These are phyloP conservation scores for Suhomyces xylopsoci DNA, from an alignment of 805 yeast genomes.

Conservation along the genomic window DNA sequence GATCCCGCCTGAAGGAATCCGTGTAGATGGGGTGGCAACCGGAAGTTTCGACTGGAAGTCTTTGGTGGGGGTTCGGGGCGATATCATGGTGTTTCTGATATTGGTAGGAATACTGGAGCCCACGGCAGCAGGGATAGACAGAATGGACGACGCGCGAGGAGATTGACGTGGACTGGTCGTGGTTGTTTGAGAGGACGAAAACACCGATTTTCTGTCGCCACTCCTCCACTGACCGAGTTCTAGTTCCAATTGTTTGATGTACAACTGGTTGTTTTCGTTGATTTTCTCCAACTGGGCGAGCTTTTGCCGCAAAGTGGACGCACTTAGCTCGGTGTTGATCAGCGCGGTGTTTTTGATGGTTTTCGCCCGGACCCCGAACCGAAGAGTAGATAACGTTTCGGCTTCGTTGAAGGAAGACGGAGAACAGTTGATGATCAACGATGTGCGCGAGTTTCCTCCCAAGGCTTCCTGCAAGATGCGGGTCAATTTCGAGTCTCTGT, in stretches of 20 bases:
- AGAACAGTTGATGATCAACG: constrained; percentile 71
- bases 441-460: constrained; percentile 80
- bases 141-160: not conserved
- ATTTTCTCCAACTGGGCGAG: constrained; percentile 33
- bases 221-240: constrained; percentile 38
- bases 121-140: not conserved
- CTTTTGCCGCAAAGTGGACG: constrained; percentile 45
- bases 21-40: not conserved
- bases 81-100: constrained; percentile 7
- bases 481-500: constrained; percentile 75
- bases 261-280: constrained; percentile 26
- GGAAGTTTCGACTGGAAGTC: constrained; percentile 12
- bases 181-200: constrained; percentile 1
- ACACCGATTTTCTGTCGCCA: constrained; percentile 18
- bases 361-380: constrained; percentile 76
- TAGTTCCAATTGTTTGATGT: constrained; percentile 39
- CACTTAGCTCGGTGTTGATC: constrained; percentile 57
- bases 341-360: constrained; percentile 62
- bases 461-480: constrained; percentile 74
- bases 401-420: constrained; percentile 52
- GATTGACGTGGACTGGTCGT: not conserved
- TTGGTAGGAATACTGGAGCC: constrained; percentile 4
- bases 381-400: constrained; percentile 68
- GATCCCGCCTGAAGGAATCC: constrained; percentile 4
- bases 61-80: constrained; percentile 12